A percentile compares a stretch with the other conserved stretches of the same genome.
These are phyloP conservation scores for Pichia californica DNA, from an alignment of 805 yeast genomes.

Conservation along the genomic window DNA sequence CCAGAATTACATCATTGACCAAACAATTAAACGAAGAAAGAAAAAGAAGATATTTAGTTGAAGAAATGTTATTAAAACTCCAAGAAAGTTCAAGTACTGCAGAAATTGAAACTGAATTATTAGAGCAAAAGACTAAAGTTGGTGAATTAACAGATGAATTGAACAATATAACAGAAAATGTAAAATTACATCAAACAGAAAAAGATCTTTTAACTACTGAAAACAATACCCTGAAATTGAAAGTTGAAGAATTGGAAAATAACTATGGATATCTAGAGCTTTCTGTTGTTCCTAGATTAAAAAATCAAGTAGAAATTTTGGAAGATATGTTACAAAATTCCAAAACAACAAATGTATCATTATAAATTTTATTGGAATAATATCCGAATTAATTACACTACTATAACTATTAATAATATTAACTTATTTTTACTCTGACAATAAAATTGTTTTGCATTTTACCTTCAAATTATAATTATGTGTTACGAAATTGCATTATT, in stretches of 20 bases:
- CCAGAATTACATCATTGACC: slow-evolving; percentile 45
- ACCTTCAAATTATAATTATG: no score
- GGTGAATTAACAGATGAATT: slow-evolving; percentile 2
- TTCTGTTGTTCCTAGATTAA: slow-evolving; percentile 40
- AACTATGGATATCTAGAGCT: slow-evolving; percentile 39
- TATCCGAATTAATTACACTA: no score
- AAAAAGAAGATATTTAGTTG: slow-evolving; percentile 59
- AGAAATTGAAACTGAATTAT: slow-evolving; percentile 43
- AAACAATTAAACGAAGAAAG: slow-evolving; percentile 59
- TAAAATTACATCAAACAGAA: slow-evolving; percentile 27
- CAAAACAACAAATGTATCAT: no score
- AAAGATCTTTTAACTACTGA: slow-evolving; percentile 34
- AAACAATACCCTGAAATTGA: slow-evolving; percentile 32
- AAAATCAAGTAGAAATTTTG: slow-evolving; percentile 34
- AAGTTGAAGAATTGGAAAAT: slow-evolving; percentile 33
- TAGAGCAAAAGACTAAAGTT: slow-evolving; percentile 31
- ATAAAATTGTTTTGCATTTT: no score
- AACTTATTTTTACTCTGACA: no score
- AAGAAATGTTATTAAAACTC: slow-evolving; percentile 52
- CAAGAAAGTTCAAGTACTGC: slow-evolving; percentile 48
- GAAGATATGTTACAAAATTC: slow-evolving; percentile 11
- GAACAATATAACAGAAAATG: slow-evolving; percentile 2
- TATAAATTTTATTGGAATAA: no score
- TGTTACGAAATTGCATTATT: no score
- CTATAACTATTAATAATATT: no score